Conservation (phyloP, 2,329 filamentous ascomycete species). For the Blumeria graminis region DNA sequence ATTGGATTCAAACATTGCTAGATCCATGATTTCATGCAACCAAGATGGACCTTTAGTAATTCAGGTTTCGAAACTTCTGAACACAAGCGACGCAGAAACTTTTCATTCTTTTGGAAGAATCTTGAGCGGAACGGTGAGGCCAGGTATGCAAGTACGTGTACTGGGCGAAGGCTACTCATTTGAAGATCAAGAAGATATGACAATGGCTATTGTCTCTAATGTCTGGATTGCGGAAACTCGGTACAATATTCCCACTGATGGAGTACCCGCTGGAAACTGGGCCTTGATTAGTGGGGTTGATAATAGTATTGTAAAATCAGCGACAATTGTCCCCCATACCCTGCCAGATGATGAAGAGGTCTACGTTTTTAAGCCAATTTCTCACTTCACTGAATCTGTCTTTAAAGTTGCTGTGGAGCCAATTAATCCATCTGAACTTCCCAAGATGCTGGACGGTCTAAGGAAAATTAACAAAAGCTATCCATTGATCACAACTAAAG, state of each 20-base stretch:
- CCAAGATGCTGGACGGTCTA: constrained; percentile 94
- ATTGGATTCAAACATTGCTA: constrained; percentile 54
- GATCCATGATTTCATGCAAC: constrained; percentile 60
- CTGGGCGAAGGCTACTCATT: constrained; percentile 88
- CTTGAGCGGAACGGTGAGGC: constrained; percentile 69
- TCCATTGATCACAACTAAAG: constrained; percentile 83
- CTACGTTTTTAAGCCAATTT: constrained; percentile 81
- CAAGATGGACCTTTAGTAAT: constrained; percentile 80
- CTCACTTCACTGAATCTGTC: constrained; percentile 90
- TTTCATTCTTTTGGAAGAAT: constrained; percentile 84
- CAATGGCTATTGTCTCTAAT: constrained; percentile 55
- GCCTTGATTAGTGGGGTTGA: constrained; percentile 82
- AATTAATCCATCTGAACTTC: constrained; percentile 90
- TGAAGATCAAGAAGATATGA: constrained; percentile 97
- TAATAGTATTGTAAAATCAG: constrained; percentile 95
- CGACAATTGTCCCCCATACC: constrained; percentile 61
- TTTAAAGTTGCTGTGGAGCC: constrained; percentile 96
- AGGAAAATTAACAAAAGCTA: constrained; percentile 97
- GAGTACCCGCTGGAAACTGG: constrained; percentile 81
- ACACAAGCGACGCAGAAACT: constrained; percentile 64
- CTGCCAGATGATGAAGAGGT: constrained; percentile 75
- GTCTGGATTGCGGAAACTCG: constrained; percentile 81
- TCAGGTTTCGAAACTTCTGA: constrained; percentile 84
- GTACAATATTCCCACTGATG: constrained; percentile 79
- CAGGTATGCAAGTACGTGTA: constrained; percentile 65